A percentile compares a stretch with the other conserved stretches of the same genome.
These are phyloP conservation scores for Tylopilus rubrobrunneus DNA, from an alignment of 768 basidiomycete genomes.

Conservation along the genomic window DNA sequence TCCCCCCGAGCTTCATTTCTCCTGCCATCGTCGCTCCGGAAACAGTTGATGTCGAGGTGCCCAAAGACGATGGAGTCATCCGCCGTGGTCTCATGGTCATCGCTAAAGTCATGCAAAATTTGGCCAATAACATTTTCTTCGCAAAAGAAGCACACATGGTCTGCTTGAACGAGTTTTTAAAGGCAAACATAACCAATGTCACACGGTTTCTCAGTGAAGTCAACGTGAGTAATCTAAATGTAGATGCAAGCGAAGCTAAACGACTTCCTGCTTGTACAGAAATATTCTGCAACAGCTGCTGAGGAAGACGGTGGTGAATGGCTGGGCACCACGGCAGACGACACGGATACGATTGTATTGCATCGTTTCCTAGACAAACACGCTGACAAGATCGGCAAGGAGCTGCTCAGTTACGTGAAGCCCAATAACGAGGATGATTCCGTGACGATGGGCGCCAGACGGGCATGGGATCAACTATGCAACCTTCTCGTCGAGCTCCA, in stretches of 20 bases:
- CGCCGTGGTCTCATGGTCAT: slow-evolving; percentile 82
- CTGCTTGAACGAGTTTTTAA: slow-evolving; percentile 70
- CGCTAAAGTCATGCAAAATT: slow-evolving; percentile 88
- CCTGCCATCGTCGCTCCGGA: slow-evolving; percentile 88
- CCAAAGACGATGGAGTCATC: slow-evolving; percentile 55
- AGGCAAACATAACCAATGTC: slow-evolving; percentile 64
- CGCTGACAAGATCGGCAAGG: slow-evolving; percentile 84
- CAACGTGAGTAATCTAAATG: slow-evolving; percentile 43
- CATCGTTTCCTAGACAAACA: slow-evolving; percentile 84
- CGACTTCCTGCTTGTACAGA: slow-evolving; percentile 27
- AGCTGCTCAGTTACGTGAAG: slow-evolving; percentile 69
- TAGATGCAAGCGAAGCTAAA: not conserved
- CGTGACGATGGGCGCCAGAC: slow-evolving; percentile 61
- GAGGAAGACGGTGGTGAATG: slow-evolving; percentile 70
- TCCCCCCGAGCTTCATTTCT: slow-evolving; percentile 70
- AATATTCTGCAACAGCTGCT: slow-evolving; percentile 38
- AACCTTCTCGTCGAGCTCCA: slow-evolving; percentile 77
- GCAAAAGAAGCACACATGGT: slow-evolving; percentile 89
- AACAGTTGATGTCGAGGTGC: slow-evolving; percentile 76
- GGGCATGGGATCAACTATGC: slow-evolving; percentile 82
- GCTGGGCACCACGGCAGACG: slow-evolving; percentile 73
- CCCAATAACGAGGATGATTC: slow-evolving; percentile 52
- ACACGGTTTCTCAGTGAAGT: slow-evolving; percentile 76
- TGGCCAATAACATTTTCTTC: slow-evolving; percentile 93
- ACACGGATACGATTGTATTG: slow-evolving; percentile 78